Percentiles rank a stretch among this genome's conserved stretches.
phyloP scores from a whole-genome alignment of 495 filamentous ascomycete genomes.

The Xylona heveae region DNA sequence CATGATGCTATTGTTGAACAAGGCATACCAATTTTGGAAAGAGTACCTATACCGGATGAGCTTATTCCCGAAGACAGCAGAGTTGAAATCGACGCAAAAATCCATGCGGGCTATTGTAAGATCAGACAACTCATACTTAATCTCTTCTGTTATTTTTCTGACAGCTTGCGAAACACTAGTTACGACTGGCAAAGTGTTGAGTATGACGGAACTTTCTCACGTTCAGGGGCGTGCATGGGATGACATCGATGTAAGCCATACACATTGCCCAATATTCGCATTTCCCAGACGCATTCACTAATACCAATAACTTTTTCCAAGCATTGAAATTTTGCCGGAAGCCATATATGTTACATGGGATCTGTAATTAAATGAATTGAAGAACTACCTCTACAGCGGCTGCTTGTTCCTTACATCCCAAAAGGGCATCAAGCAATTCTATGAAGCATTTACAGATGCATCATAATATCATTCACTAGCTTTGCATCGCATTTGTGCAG shows the following conservation, averaged over 20 bases:
- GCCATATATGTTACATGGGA: no score
- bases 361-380: no score
- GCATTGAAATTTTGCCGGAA: no score
- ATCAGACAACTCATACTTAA: constrained; percentile 6
- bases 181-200: constrained; percentile 83
- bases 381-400: no score
- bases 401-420: no score
- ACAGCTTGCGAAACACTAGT: constrained; percentile 26
- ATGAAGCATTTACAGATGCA: no score
- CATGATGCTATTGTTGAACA: constrained; percentile 93
- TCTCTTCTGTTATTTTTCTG: constrained; percentile 7
- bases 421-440: no score
- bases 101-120: constrained; percentile 71
- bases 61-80: constrained; percentile 89
- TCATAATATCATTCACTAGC: no score
- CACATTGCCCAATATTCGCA: no score
- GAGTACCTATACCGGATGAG: constrained; percentile 81
- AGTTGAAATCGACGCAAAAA: constrained; percentile 97
- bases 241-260: constrained; percentile 41
- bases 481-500: no score
- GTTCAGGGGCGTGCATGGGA: constrained; percentile 90
- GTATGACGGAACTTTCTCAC: constrained; percentile 60
- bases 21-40: constrained; percentile 84
- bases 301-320: no score
- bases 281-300: no score